Evolutionary conservation across 2,329 filamentous ascomycete species (phyloP).

Genomic region (Juglanconis sp.): DNA sequence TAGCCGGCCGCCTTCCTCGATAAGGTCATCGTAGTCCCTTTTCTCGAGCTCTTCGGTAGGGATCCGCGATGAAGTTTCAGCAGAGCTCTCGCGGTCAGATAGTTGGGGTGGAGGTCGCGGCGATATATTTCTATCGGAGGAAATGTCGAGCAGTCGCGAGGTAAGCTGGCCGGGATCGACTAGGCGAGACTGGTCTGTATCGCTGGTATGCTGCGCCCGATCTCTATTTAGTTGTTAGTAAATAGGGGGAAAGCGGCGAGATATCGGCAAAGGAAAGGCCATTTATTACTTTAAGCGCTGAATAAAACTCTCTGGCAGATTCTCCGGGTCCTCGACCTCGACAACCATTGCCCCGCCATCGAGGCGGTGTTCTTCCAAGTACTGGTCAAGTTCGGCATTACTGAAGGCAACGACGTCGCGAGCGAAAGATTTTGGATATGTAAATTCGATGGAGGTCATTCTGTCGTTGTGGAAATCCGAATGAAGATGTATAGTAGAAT

Average conservation of each 20-base stretch:
- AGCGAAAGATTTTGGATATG: neutral
- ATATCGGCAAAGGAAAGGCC: neutral
- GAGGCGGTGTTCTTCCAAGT: neutral
- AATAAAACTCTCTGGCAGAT: neutral
- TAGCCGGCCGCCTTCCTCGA: neutral
- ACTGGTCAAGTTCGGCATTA: slow-evolving; percentile 2
- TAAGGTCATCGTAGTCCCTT: neutral
- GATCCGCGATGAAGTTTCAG: too few relatives aligned
- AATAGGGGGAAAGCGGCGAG: neutral
- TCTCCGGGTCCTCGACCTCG: slow-evolving; percentile 3
- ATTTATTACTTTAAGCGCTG: neutral
- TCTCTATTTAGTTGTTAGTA: neutral
- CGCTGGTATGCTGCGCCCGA: neutral
- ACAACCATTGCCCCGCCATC: neutral
- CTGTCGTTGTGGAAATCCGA: too few relatives aligned
- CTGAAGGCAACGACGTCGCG: neutral
- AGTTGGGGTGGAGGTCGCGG: neutral
- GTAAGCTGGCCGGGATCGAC: neutral
- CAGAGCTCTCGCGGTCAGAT: neutral
- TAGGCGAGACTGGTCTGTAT: neutral
- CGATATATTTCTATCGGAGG: neutral
- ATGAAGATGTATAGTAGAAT: too few relatives aligned
- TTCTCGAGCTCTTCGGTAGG: too few relatives aligned
- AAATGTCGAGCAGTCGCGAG: neutral
- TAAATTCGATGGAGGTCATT: neutral